Base-by-base conservation (phyloP, 2,329 filamentous ascomycete genomes). In the Stagonosporopsis vannaccii region DNA sequence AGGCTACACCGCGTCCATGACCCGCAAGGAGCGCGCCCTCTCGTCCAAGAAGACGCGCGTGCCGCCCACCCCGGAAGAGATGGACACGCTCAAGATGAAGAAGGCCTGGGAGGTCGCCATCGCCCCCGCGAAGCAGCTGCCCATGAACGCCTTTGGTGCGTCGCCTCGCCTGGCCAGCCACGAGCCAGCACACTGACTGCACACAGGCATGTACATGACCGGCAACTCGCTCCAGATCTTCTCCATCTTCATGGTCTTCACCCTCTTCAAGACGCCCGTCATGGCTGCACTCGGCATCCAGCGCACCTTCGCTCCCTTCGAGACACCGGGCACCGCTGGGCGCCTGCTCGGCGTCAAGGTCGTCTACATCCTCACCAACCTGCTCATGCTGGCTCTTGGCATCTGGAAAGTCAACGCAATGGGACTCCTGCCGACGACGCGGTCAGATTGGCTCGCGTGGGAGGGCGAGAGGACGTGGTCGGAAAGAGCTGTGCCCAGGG, bases 161-260 rank as follows among this genome's bases (percentile, higher is more conserved):
- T 59, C 41, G 5, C 12, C 30, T 12, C 11, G 19, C 11, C n/a
- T 26, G 23, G 30, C 13, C 19, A 26, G 22, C 9, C 11, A 22
- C 17, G 15, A 20, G 32, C 20, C 25, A 13, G 8, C 28, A 62
- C 42, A 23, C 51, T 56, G 15, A 51, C 26, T 1, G 2, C 25
- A 6, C 13, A 6, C 25, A 78, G 75, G 76, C 88, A 98, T 98
- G 92, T 99, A 99, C 84, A 99, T 99, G 95, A 96, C 94, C 28
- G 95, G 95, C 71, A 99, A 98, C 80, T 92, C 91, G 59, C 86
- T 99, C 42, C 95, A 99, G 76, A 98, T 99, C 65, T 99, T 99
- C 82, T 96, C 90, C 78, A 98, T 99, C 79, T 98, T 98, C 92
- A 99, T 98, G 93, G 94, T 98, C 17, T 93, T 94, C 71, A 98